Conservation (phyloP, 1,139 yeast genomes). For the Yamadazyma atmosphaerica region DNA sequence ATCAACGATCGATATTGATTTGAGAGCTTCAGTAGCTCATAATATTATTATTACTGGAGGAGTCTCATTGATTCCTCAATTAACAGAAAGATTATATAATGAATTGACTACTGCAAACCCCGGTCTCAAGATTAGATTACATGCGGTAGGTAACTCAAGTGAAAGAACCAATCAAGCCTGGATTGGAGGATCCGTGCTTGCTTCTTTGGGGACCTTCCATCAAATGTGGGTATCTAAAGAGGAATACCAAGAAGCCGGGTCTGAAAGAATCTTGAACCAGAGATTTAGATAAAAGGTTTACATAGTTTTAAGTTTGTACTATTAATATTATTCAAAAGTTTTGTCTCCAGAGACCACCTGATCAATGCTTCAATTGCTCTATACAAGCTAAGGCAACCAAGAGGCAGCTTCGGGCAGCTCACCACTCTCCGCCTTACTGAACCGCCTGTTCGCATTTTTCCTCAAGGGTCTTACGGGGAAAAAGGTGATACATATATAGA, state of each 20-base stretch:
- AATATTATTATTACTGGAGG: conserved; percentile 94
- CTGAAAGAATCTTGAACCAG: conserved; percentile 71
- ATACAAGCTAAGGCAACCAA: too few species aligned
- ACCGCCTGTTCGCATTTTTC: too few species aligned
- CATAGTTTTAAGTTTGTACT: background rate
- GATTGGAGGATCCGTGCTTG: conserved; percentile 93
- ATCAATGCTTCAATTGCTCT: too few species aligned
- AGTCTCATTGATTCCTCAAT: conserved; percentile 79
- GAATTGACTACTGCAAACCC: conserved; percentile 79
- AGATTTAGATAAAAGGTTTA: conserved; percentile 56
- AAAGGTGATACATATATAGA: too few species aligned
- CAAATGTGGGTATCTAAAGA: conserved; percentile 93
- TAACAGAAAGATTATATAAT: conserved; percentile 75
- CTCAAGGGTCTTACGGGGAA: too few species aligned
- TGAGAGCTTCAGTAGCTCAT: conserved; percentile 87
- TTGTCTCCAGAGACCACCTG: too few species aligned
- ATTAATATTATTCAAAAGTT: background rate
- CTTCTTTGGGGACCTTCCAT: conserved; percentile 94
- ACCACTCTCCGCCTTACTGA: too few species aligned
- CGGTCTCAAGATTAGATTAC: conserved; percentile 86
- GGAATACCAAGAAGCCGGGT: conserved; percentile 91
- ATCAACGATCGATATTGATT: conserved; percentile 78
- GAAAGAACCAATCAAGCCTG: conserved; percentile 88
- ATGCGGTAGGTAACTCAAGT: conserved; percentile 80
- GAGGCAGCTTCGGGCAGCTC: too few species aligned